These are phyloP conservation scores for Pilatotrama ljubarskyi DNA, from an alignment of 768 basidiomycete species.

Conservation along the genomic window DNA sequence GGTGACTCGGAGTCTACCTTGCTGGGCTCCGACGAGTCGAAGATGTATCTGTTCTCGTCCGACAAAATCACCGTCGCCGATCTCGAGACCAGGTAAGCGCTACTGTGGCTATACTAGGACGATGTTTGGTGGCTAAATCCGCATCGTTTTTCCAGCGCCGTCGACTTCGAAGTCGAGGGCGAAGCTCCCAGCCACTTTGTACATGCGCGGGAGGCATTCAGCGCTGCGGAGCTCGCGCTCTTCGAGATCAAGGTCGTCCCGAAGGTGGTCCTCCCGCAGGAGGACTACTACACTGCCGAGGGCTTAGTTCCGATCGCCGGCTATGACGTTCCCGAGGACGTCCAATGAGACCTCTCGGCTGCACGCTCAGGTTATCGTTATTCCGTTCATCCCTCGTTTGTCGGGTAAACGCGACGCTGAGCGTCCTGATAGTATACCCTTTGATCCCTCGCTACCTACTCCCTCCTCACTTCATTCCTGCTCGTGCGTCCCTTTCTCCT, in stretches of 20 bases:
- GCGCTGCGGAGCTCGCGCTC: background rate
- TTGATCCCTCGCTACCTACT: background rate
- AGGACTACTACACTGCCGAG: slow-evolving; percentile 1
- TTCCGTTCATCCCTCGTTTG: background rate
- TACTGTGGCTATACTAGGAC: too few relatives aligned
- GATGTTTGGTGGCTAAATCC: background rate
- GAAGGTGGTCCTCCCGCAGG: background rate
- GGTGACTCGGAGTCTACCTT: background rate
- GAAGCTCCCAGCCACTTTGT: background rate
- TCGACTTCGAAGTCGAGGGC: background rate
- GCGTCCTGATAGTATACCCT: background rate
- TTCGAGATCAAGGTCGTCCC: slow-evolving; percentile 8
- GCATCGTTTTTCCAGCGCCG: background rate
- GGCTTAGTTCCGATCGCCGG: background rate
- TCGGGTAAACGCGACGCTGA: background rate
- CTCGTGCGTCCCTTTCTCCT: background rate
- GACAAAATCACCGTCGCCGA: too few relatives aligned
- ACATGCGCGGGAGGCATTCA: background rate
- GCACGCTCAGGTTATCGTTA: background rate
- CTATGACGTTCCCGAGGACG: background rate
- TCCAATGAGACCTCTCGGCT: background rate
- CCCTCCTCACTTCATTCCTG: background rate
- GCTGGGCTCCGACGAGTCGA: background rate
- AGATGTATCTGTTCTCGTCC: background rate
- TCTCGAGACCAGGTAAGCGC: background rate